phyloP scores from a whole-genome alignment of 257 asterid genomes.

The Forsythia viridissima region DNA sequence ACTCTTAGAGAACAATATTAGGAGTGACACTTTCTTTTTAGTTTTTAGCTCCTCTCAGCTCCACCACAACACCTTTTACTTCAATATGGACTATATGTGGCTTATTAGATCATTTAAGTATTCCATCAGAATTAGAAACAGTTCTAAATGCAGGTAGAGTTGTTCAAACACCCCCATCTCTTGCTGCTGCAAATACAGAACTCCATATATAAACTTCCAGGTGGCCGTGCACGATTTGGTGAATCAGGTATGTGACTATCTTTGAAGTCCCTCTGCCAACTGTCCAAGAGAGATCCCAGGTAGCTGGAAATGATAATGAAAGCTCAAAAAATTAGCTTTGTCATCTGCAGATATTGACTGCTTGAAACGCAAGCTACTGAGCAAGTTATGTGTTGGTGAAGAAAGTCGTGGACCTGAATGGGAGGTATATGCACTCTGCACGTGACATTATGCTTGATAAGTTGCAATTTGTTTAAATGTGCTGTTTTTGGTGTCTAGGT shows the following conservation, averaged over 20 bases:
- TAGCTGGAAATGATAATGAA: not conserved
- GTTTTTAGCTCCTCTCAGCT: not conserved
- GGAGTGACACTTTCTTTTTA: not conserved
- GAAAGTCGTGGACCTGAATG: constrained; percentile 58
- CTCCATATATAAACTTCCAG: constrained; percentile 75
- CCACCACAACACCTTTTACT: not conserved
- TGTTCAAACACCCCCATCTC: constrained; percentile 84
- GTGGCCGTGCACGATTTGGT: constrained; percentile 78
- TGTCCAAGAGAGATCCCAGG: not conserved
- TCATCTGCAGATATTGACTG: constrained; percentile 56
- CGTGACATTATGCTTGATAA: not conserved
- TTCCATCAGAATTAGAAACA: constrained; percentile 1
- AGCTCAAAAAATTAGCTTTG: not conserved
- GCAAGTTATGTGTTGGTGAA: constrained; percentile 62
- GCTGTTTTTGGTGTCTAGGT: constrained; percentile 43
- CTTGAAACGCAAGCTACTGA: constrained; percentile 82
- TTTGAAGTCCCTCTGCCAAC: not conserved
- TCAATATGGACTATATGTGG: not conserved
- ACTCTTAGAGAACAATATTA: not conserved
- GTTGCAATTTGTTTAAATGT: constrained; percentile 9
- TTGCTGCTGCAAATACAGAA: constrained; percentile 73
- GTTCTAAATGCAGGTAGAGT: constrained; percentile 61
- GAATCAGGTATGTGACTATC: constrained; percentile 66
- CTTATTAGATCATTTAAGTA: not conserved
- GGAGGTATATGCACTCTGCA: constrained; percentile 52